Evolutionary conservation across 1,139 yeast genomes (phyloP).

Genomic region (Pneumocystis wakefieldiae): DNA sequence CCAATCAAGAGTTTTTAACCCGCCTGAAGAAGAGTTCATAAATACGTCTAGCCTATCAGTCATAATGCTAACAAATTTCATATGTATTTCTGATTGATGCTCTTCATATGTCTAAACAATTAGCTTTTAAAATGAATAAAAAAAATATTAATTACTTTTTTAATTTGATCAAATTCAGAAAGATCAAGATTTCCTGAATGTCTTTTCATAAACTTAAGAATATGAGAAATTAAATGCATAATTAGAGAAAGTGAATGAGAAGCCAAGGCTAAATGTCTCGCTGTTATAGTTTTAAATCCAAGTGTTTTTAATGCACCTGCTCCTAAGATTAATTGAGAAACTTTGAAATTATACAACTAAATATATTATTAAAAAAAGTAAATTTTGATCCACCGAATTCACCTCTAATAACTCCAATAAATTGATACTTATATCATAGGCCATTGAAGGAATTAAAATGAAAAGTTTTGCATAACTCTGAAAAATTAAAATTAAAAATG

Average conservation of each 20-base stretch:
- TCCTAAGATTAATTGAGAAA: constrained; percentile 50
- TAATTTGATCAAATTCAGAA: constrained; percentile 7
- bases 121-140: constrained; percentile 27
- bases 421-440: constrained; percentile 25
- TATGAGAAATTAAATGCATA: constrained; percentile 26
- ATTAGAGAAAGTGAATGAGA: constrained; percentile 42
- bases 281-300: constrained; percentile 59
- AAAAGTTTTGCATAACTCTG: constrained; percentile 38
- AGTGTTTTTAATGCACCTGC: constrained; percentile 71
- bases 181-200: constrained; percentile 14
- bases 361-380: constrained; percentile 27
- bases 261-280: constrained; percentile 57
- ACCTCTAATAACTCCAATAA: constrained; percentile 24
- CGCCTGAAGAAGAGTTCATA: constrained; percentile 30
- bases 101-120: constrained; percentile 31
- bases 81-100: constrained; percentile 52
- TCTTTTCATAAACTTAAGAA: constrained; percentile 22
- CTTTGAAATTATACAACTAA: constrained; percentile 39
- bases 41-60: constrained; percentile 44
- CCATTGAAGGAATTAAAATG: constrained; percentile 36
- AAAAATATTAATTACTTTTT: constrained; percentile 11
- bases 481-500: constrained; percentile 16
- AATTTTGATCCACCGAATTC: constrained; percentile 13
- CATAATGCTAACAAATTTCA: constrained; percentile 56
- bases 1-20: constrained; percentile 27